These are phyloP conservation scores for Ramularia endophylla DNA, from an alignment of 2,329 filamentous ascomycete genomes.

Conservation along the genomic window DNA sequence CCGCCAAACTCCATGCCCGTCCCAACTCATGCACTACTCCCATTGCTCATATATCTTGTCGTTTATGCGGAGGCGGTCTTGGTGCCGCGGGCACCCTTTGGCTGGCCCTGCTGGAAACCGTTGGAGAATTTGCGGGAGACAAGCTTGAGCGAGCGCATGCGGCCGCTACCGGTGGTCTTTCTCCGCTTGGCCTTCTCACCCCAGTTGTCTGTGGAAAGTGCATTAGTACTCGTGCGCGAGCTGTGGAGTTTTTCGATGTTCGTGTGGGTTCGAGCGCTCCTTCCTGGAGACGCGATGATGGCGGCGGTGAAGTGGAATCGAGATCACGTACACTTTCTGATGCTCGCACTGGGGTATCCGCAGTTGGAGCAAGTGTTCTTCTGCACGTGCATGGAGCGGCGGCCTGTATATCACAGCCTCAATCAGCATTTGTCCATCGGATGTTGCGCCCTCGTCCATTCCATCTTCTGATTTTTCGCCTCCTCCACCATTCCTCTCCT, in stretches of 20 bases:
- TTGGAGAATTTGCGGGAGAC: conserved; percentile 95
- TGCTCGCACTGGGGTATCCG: conserved; percentile 97
- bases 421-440: conserved; percentile 22
- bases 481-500: conserved; percentile 3
- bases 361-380: conserved; percentile 97
- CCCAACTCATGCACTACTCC: conserved; percentile 15
- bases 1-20: conserved; percentile 20
- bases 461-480: conserved; percentile 4
- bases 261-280: neutral
- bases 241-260: neutral
- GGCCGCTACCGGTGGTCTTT: conserved; percentile 97
- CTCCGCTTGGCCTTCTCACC: conserved; percentile 99
- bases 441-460: neutral
- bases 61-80: conserved; percentile 10
- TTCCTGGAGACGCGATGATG: neutral
- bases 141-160: conserved; percentile 90
- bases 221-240: conserved; percentile 11
- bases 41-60: conserved; percentile 5
- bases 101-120: conserved; percentile 87
- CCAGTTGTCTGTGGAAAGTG: conserved; percentile 76
- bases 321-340: conserved; percentile 84
- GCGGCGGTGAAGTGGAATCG: conserved; percentile 6
- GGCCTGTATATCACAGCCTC: conserved; percentile 51
- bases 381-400: conserved; percentile 98
- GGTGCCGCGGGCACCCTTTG: conserved; percentile 70